These are phyloP conservation scores for Pulicaria dysenterica DNA, from an alignment of 129 eudicot species.

Conservation along the genomic window DNA sequence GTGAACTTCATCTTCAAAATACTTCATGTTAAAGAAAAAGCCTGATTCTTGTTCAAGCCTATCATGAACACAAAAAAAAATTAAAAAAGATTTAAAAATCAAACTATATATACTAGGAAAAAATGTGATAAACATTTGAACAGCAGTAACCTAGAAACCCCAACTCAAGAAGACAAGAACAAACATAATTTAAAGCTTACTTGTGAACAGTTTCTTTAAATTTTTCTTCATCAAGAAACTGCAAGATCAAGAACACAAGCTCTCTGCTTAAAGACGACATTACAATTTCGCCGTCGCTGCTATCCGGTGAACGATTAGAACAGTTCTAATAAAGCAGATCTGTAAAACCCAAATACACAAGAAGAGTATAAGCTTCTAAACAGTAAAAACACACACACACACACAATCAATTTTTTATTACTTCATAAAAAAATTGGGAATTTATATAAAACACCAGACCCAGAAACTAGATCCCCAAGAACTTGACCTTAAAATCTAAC, in stretches of 20 bases:
- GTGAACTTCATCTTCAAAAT: constrained; percentile 90
- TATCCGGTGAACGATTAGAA: constrained; percentile 33
- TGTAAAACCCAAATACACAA: constrained; percentile 38
- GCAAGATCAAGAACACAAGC: constrained; percentile 85
- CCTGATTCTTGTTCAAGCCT: constrained; percentile 97
- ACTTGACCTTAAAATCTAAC: constrained; percentile 26
- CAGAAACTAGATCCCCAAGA: constrained; percentile 30
- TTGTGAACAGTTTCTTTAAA: constrained; percentile 90
- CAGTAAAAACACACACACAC: neutral
- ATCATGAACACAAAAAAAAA: neutral
- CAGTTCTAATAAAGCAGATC: constrained; percentile 54
- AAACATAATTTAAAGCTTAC: constrained; percentile 40
- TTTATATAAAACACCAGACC: constrained; percentile 1
- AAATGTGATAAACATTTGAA: neutral
- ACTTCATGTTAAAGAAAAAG: constrained; percentile 92
- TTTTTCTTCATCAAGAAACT: constrained; percentile 93
- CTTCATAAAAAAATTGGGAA: constrained; percentile 31
- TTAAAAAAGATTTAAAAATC: neutral
- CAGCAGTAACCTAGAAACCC: neutral
- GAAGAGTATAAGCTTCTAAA: constrained; percentile 13
- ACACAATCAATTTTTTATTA: constrained; percentile 26
- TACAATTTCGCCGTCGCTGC: constrained; percentile 34
- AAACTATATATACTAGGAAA: neutral
- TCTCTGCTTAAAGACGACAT: constrained; percentile 94
- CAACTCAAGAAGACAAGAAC: neutral